These are phyloP conservation scores for Microbotryomycetes sp. DNA, from an alignment of 1,284 basidiomycete genomes.

Conservation along the genomic window DNA sequence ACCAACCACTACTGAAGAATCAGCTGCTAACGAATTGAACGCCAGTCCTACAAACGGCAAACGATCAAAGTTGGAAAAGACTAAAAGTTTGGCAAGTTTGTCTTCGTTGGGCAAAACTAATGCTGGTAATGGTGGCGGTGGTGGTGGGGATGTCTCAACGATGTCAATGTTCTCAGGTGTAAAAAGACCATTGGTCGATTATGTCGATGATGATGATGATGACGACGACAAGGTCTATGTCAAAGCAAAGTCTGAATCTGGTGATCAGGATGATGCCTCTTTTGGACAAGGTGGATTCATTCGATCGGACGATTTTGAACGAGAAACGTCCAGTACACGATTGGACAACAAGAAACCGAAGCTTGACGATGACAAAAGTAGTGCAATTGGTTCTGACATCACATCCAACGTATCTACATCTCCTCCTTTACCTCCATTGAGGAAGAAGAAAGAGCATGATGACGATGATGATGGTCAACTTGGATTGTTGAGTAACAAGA, in stretches of 20 bases:
- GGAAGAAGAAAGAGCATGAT: conserved; percentile 58
- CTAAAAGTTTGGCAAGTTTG: not conserved
- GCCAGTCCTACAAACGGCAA: no score
- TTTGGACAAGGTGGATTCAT: conserved; percentile 30
- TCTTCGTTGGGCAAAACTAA: no score
- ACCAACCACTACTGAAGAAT: conserved; percentile 25
- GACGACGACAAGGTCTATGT: not conserved
- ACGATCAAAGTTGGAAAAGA: conserved; percentile 7
- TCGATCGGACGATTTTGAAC: not conserved
- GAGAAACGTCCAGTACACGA: not conserved
- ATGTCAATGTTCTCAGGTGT: not conserved
- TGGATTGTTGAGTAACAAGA: conserved; percentile 49
- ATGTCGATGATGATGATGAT: conserved; percentile 18
- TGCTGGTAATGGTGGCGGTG: no score
- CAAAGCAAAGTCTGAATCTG: not conserved
- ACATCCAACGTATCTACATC: conserved; percentile 40
- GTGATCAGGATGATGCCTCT: not conserved
- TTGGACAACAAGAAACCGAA: conserved; percentile 15
- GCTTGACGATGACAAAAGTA: conserved; percentile 40
- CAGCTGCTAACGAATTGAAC: conserved; percentile 13
- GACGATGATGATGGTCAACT: conserved; percentile 67
- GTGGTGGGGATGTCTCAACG: conserved; percentile 14
- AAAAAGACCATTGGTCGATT: conserved; percentile 12
- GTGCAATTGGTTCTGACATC: conserved; percentile 45
- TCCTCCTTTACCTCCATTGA: conserved; percentile 45